Evolutionary conservation across 495 filamentous ascomycete species (phyloP), one percentile per base, ranked within the genome.

Genomic region (Aspergillus ellipticus): DNA sequence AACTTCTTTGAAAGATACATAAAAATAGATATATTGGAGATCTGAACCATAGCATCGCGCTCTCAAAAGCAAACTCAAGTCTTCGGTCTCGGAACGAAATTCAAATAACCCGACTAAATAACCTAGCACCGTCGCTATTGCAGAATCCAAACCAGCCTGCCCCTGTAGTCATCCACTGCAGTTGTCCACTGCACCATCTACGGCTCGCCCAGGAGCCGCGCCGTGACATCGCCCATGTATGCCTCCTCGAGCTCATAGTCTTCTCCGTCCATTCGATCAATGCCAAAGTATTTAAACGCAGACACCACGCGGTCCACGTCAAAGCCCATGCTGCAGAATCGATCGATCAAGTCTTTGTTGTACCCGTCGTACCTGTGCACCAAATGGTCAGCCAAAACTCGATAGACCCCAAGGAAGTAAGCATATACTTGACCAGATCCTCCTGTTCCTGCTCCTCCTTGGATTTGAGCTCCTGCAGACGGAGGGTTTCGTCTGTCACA

Each of bases 321-420:
- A 60, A 98, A 98, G 37, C 94, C 94, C 94, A 98, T 97, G 61
- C 78, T 81, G 16, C 88, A 83, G 64, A 97, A 97, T n/a, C 86
- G 82, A 61, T 96, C 88, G 58, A 97, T 85, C 37, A 96, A 78
- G 7, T 86, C 82, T 60, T 88, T 88, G 68, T 90, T 91, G 65
- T 96, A 98, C 5, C 94, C 95, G 48, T 89, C 84, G 64, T 96
- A 96, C 58, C 90, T 95, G 56, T 56, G 42, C 15, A 6, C 16
- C 22, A 28, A 42, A 58, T 15, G 58, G 66, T 61, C 61, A 49
- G 50, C 28, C 51, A 17, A 8, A 21, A n/a, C 37, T 22, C 3
- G 13, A 16, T 10, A 22, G 20, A 3, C 6, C 6, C 21, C 10
- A 28, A 35, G 20, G 10, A 9, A 7, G 4, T 11, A 15, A 17